These are phyloP conservation scores for Leccinum subrobustum DNA, from an alignment of 1,284 basidiomycete species.

Conservation along the genomic window DNA sequence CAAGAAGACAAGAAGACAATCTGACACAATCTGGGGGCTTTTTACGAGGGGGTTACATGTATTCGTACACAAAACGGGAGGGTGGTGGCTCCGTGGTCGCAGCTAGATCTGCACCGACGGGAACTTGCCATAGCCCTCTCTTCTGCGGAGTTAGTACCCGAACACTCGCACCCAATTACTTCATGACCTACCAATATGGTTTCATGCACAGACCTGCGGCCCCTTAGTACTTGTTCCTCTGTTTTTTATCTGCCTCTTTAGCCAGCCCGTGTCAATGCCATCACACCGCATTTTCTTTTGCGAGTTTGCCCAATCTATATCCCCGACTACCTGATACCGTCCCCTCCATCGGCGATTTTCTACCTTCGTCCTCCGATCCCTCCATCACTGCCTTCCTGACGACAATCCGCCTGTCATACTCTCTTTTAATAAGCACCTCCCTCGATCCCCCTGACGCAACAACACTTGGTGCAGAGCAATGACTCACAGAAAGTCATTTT, in stretches of 20 bases:
- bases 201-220: conserved; percentile 33
- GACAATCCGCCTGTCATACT: conserved; percentile 18
- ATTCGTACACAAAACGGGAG: conserved; percentile 11
- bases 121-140: conserved; percentile 22
- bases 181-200: conserved; percentile 33
- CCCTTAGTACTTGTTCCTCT: conserved; percentile 28
- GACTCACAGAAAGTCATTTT: conserved; percentile 29
- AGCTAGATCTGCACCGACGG: conserved; percentile 28
- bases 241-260: conserved; percentile 28
- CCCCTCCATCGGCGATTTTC: conserved; percentile 28
- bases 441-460: conserved; percentile 20
- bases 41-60: conserved; percentile 4
- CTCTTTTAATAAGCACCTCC: conserved; percentile 27
- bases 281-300: conserved; percentile 34
- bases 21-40: conserved; percentile 19
- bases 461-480: conserved; percentile 17
- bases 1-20: conserved; percentile 11
- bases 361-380: conserved; percentile 24
- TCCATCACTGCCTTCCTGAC: conserved; percentile 22
- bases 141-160: conserved; percentile 35
- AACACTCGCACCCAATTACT: conserved; percentile 31
- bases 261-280: conserved; percentile 30
- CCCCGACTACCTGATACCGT: conserved; percentile 26
- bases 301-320: conserved; percentile 31
- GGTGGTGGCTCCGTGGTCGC: conserved; percentile 25